phyloP scores from a whole-genome alignment of 2,329 filamentous ascomycete species.

The Penicillium sp. region DNA sequence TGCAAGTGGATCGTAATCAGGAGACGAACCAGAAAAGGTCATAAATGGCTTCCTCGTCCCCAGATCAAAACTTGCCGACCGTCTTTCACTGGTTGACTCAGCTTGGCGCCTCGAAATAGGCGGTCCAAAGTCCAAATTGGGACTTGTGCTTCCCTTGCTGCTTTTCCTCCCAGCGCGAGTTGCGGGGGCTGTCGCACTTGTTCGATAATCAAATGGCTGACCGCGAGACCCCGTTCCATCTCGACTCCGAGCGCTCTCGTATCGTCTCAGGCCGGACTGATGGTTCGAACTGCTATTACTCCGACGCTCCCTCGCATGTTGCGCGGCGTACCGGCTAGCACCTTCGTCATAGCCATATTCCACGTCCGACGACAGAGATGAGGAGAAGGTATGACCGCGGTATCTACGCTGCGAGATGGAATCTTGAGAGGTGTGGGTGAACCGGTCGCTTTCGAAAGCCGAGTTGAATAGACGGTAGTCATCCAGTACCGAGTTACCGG shows the following conservation, averaged over 20 bases:
- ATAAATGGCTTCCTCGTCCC: constrained; percentile 43
- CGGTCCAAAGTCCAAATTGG: constrained; percentile 75
- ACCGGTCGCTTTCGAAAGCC: constrained; percentile 45
- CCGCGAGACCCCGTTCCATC: constrained; percentile 46
- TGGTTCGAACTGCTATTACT: constrained; percentile 83
- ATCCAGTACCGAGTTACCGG: constrained; percentile 40
- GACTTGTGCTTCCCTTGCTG: constrained; percentile 76
- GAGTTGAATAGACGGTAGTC: constrained; percentile 47
- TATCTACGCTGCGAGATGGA: constrained; percentile 47
- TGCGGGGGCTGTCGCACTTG: constrained; percentile 28
- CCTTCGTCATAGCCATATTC: constrained; percentile 49
- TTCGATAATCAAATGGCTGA: constrained; percentile 40
- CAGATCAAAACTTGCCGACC: constrained; percentile 53
- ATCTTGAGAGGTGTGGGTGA: constrained; percentile 36
- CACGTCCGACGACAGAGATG: constrained; percentile 63
- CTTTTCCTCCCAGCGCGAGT: constrained; percentile 57
- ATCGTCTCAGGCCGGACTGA: constrained; percentile 62
- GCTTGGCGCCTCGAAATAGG: constrained; percentile 40
- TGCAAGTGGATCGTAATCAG: constrained; percentile 32
- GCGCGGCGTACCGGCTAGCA: constrained; percentile 47
- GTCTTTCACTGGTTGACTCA: constrained; percentile 40
- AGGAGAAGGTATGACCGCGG: constrained; percentile 65
- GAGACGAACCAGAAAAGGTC: constrained; percentile 45
- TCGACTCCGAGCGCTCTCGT: constrained; percentile 64
- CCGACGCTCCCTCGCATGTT: constrained; percentile 60